Evolutionary conservation across 768 basidiomycete species (phyloP), one percentile per base, ranked within the genome.

Genomic region (Tulasnella sp.): DNA sequence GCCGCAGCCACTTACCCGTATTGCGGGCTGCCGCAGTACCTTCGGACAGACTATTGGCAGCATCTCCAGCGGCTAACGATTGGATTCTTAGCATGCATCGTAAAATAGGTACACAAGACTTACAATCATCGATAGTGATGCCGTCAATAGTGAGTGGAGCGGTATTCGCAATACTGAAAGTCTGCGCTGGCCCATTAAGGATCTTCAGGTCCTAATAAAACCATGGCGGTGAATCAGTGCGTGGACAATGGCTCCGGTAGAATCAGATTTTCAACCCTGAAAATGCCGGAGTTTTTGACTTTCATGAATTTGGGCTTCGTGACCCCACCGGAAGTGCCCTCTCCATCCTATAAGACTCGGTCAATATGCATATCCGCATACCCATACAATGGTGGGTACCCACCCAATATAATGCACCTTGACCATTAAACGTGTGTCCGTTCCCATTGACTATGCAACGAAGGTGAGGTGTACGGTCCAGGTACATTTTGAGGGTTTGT

Each of bases 111-210:
- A 38, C 7, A 7, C 7, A 38, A 10, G 4, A 65, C 77, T 63
- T 50, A 84, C 83, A 80, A 62, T 85, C 73, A 61, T 85, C 81
- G 58, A 85, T 74, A 17, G 67, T 75, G 24, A 80, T 67, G 41
- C 70, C 67, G 1, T 75, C 73, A 67, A 86, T 77, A 15, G 74
- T 66, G 70, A 73, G 54, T 0, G 67, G 51, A 11, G 64, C 69
- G 42, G 51, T 27, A 65, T 71, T 72, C 19, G 49, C 61, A 44
- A 76, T 62, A 29, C 70, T 51, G 64, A 73, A 70, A 45, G 64
- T 63, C 3, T 69, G 71, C n/a, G 65, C 65, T 7, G 78, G 77
- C 8, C 73, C 70, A 65, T 78, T 77, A 27, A 73, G 45, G 7
- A 75, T 68, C 13, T 71, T 65, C n/a, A 74, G 64, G 42, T 72